Evolutionary conservation across 164 flowering plant genomes (phyloP).

Genomic region (Pachysandra terminalis): DNA sequence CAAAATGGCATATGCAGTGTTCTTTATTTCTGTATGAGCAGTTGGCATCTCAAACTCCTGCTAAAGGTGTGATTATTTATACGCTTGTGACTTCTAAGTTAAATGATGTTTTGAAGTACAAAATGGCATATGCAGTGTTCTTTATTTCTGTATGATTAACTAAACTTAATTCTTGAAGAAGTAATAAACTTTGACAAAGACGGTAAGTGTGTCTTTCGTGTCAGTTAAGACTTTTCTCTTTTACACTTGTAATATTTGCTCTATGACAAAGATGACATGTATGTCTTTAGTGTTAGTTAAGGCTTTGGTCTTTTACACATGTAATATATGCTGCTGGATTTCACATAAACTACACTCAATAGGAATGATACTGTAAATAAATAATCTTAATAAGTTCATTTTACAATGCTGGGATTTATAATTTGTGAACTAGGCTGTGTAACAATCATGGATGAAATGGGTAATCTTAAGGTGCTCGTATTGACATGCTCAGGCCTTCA

Average conservation of each 20-base stretch:
- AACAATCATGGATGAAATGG: too few relatives aligned
- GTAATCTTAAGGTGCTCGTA: too few relatives aligned
- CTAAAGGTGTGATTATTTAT: slow-evolving; percentile 43
- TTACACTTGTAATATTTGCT: too few relatives aligned
- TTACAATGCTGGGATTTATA: too few relatives aligned
- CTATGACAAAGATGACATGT: not conserved
- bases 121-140: not conserved
- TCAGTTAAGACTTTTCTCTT: not conserved
- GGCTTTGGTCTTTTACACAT: not conserved
- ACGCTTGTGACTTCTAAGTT: not conserved
- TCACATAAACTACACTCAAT: too few relatives aligned
- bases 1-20: not conserved
- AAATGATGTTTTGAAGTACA: not conserved
- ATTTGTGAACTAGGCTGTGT: too few relatives aligned
- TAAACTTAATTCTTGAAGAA: not conserved
- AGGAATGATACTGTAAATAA: too few relatives aligned
- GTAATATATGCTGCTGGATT: not conserved
- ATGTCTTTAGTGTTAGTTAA: not conserved
- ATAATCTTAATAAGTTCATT: not conserved
- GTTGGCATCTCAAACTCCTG: slow-evolving; percentile 38
- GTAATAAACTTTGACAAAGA: not conserved
- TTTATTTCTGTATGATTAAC: not conserved
- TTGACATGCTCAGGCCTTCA: too few relatives aligned
- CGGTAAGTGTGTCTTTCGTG: not conserved
- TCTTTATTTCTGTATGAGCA: slow-evolving; percentile 3